Base-by-base conservation (phyloP, 2,329 filamentous ascomycete genomes). In the Epichloe scottii region DNA sequence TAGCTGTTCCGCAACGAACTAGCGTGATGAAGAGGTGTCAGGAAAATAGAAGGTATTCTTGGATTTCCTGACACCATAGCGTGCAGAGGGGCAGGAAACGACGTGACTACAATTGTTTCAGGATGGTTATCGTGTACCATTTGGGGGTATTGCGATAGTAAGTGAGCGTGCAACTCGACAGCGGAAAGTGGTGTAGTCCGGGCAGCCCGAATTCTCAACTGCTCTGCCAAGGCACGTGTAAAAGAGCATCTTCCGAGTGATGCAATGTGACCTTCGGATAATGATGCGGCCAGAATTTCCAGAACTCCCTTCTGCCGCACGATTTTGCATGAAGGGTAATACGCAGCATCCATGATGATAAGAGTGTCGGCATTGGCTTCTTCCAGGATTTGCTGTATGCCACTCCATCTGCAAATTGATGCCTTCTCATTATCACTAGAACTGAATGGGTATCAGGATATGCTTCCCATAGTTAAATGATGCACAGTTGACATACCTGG, bases 311-410 rank as follows among this genome's bases (percentile, higher is more conserved):
- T 70, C 49, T 74, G 72, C 5, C 76, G 73, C 33, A 71, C 66
- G 59, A 77, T 72, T 54, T 70, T 74, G 2, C 74, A 72, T 8
- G 75, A 75, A 1, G 76, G 76, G 49, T 76, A 80, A 58, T 78
- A 81, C 0, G 75, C 73, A 5, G 77, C 72, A 61, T 81, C 78
- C 75, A 81, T 77, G 35, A 81, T 66, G 51, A 81, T 70, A 19
- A 81, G 66, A 4, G 74, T 76, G 59, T 81, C 78, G 3, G 77
- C 71, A 33, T 67, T 68, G 2, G 76, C 74, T 53, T 78, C 74
- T 59, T 81, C 78, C 7, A 81, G 65, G 15, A 73, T 72, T 53
- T 75, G 73, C 59, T 81, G 77, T 38, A 81, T 74, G 19, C 71
- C 71, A 53, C 69, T 75, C 78, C 78, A 81, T 46, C 76, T 66